A percentile compares a stretch with the other conserved stretches of the same genome.
Conservation (phyloP, 441 rosid genomes). For the Mallotus repandus region DNA sequence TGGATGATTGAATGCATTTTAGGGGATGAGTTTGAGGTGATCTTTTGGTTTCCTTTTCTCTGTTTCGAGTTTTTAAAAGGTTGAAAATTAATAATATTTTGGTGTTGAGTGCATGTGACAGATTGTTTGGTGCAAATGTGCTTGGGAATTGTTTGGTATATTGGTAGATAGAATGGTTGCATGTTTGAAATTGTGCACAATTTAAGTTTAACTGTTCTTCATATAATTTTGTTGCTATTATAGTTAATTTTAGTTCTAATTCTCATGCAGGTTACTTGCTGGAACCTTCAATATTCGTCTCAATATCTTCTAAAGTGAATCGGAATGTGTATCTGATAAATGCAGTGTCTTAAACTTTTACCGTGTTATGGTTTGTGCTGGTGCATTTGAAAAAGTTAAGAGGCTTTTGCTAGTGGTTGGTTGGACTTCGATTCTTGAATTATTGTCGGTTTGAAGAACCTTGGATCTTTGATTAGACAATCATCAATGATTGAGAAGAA, state of each 20-base stretch:
- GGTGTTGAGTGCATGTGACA: not conserved
- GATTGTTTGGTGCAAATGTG: not conserved
- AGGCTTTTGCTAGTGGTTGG: not conserved
- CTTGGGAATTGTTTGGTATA: conserved; percentile 3
- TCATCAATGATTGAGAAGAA: conserved; percentile 27
- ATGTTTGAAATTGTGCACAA: not conserved
- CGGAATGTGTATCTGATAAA: not conserved
- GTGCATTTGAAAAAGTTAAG: not conserved
- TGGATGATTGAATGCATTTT: not conserved
- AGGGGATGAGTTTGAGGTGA: not conserved
- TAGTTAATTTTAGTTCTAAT: not conserved
- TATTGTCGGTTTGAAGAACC: conserved; percentile 7
- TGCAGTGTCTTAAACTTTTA: not conserved
- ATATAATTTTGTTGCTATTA: not conserved
- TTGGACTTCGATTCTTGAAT: conserved; percentile 1
- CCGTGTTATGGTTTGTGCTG: not conserved
- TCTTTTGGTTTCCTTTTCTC: not conserved
- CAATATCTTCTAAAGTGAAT: not conserved
- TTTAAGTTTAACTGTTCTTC: not conserved
- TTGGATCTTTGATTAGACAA: conserved; percentile 18
- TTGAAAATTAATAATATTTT: not conserved
- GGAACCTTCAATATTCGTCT: conserved; percentile 13
- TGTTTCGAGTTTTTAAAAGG: not conserved
- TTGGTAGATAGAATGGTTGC: conserved; percentile 2
- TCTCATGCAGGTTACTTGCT: conserved; percentile 24